These are phyloP conservation scores for Hypoxylon perforatum DNA, from an alignment of 495 filamentous ascomycete genomes.

Conservation along the genomic window DNA sequence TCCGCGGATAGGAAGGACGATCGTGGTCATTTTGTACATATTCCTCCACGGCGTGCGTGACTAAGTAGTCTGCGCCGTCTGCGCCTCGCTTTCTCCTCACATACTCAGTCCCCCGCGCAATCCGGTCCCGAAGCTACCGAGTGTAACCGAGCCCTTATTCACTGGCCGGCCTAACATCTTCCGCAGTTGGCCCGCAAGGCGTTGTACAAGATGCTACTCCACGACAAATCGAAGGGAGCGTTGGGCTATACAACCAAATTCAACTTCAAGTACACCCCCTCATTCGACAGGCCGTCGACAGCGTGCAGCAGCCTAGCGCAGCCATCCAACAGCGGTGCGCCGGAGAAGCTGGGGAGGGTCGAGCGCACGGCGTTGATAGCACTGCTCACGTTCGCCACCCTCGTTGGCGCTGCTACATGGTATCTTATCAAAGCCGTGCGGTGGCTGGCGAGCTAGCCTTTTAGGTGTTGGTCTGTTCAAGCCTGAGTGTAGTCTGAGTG, in stretches of 20 bases:
- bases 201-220: constrained; percentile 62
- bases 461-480: background rate
- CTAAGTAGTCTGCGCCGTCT: constrained; percentile 24
- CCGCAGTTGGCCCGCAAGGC: constrained; percentile 55
- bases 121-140: background rate
- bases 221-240: constrained; percentile 64
- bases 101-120: background rate
- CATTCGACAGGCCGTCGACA: constrained; percentile 40
- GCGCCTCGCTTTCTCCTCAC: background rate
- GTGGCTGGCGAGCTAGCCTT: constrained; percentile 3
- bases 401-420: constrained; percentile 34
- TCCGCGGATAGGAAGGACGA: background rate
- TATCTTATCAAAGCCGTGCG: constrained; percentile 7
- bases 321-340: background rate
- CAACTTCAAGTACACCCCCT: constrained; percentile 74
- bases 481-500: too few relatives aligned
- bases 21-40: background rate
- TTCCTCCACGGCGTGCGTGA: background rate
- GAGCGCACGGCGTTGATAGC: constrained; percentile 38
- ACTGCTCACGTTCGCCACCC: constrained; percentile 16
- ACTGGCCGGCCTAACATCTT: constrained; percentile 1
- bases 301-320: constrained; percentile 1
- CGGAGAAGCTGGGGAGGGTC: constrained; percentile 11
- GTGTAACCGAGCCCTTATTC: background rate
- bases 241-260: constrained; percentile 68